A percentile compares a stretch with the other conserved stretches of the same genome.
Evolutionary conservation across 805 yeast species (phyloP).

Genomic region (Teunomyces lycoperdinae): DNA sequence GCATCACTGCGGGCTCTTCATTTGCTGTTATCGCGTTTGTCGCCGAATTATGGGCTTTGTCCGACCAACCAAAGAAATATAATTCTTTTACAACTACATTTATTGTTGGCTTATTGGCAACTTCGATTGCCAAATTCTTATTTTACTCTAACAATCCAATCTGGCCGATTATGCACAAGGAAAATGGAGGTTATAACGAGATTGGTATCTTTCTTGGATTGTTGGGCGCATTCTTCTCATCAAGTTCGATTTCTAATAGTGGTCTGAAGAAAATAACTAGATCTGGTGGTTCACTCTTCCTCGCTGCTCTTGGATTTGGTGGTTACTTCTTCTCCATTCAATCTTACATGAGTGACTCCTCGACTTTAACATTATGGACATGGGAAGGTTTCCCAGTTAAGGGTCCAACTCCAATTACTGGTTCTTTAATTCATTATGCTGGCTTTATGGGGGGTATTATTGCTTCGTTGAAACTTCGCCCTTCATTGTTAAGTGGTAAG

Average conservation of each 20-base stretch:
- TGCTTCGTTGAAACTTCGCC: slow-evolving; percentile 19
- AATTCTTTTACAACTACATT: slow-evolving; percentile 55
- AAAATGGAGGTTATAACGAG: slow-evolving; percentile 83
- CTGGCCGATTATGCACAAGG: slow-evolving; percentile 90
- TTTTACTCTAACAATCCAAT: slow-evolving; percentile 86
- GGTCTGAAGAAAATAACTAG: slow-evolving; percentile 10
- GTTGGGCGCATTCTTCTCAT: slow-evolving; percentile 61
- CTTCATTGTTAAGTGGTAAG: slow-evolving; percentile 21
- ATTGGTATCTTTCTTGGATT: slow-evolving; percentile 66
- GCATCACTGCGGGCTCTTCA: slow-evolving; percentile 63
- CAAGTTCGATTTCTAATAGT: slow-evolving; percentile 20
- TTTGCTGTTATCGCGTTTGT: slow-evolving; percentile 62
- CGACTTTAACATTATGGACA: slow-evolving; percentile 87
- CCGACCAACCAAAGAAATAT: slow-evolving; percentile 27
- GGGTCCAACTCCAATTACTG: slow-evolving; percentile 87
- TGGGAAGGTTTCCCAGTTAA: slow-evolving; percentile 92
- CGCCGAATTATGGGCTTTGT: slow-evolving; percentile 43
- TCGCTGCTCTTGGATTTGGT: slow-evolving; percentile 71
- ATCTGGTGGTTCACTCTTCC: slow-evolving; percentile 44
- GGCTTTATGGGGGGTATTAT: slow-evolving; percentile 55
- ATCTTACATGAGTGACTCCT: slow-evolving; percentile 77
- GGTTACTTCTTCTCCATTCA: slow-evolving; percentile 68
- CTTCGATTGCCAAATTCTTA: slow-evolving; percentile 73
- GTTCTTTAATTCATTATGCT: slow-evolving; percentile 64
- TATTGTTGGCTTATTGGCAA: slow-evolving; percentile 65